These are phyloP conservation scores for Dichotomocladium elegans DNA, from an alignment of 371 early-diverging fungal species.

Conservation along the genomic window DNA sequence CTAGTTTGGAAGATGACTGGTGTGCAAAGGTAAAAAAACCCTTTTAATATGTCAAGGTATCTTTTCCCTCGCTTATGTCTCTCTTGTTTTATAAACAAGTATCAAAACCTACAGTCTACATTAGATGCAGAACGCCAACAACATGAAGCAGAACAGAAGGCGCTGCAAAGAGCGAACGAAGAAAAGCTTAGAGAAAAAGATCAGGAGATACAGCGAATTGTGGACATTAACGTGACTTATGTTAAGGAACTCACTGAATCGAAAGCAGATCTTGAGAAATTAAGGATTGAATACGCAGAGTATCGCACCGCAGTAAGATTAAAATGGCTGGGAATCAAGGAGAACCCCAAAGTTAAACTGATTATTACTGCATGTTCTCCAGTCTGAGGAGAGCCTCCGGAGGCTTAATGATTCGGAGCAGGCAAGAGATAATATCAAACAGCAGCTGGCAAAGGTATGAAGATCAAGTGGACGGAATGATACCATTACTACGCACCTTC, in stretches of 20 bases:
- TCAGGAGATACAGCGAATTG: background rate
- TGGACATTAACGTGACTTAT: background rate
- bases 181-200: constrained; percentile 9
- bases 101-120: constrained; percentile 11
- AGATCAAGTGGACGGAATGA: too few species aligned
- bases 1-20: constrained; percentile 41
- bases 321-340: background rate
- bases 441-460: constrained; percentile 33
- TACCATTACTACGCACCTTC: too few species aligned
- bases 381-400: constrained; percentile 13
- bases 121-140: constrained; percentile 16
- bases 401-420: constrained; percentile 31
- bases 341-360: too few species aligned
- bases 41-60: constrained; percentile 13
- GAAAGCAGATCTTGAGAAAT: background rate
- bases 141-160: constrained; percentile 5
- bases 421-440: constrained; percentile 40
- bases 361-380: background rate
- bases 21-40: constrained; percentile 23
- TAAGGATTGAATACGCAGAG: background rate
- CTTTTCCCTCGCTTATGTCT: constrained; percentile 13
- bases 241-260: background rate
- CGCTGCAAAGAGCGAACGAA: constrained; percentile 11
- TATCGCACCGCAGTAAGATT: background rate
- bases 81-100: too few species aligned